Evolutionary conservation across 257 asterid genomes (phyloP), one percentile per base, ranked within the genome.

Genomic region (Asclepias syriaca): DNA sequence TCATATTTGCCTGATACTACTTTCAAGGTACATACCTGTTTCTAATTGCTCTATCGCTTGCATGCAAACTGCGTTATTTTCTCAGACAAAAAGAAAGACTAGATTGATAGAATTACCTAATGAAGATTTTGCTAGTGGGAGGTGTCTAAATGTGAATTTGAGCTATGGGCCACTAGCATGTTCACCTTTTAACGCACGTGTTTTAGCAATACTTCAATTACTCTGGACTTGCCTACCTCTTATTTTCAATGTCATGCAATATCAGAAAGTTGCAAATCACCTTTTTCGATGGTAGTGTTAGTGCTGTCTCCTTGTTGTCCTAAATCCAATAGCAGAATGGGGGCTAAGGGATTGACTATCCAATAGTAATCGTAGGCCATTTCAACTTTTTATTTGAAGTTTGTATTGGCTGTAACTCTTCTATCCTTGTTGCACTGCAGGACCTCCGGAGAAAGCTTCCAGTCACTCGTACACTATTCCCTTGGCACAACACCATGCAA

Each of bases 371-470:
- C 45, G 32, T 46, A 58, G 32, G 14, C 18, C 56, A 48, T 39
- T 34, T 14, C 10, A 66, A 54, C 12, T 29, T 27, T 43, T 22
- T 22, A 39, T 27, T 21, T 37, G 7, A 32, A 29, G 34, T 10
- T 59, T 59, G 45, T 15, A 22, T 34, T 5, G 12, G 45, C 18
- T 66, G 24, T 34, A 9, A 45, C 40, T 73, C 4, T 45, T 54
- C 22, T 2, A 29, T 69, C 27, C 74, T 12, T 37, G 21, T 21
- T 78, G 51, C 16, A 68, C 10, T 11, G 34, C 89, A 93, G 99
- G 99, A 94, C 78, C 92, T 94, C 65, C 90, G 97, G 75, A 86
- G 99, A 80, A 94, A 94, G 90, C 97, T 94, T 77, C 99, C 99
- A 0, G 97, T 94, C 74, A 94, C 96, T 8, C 96, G 97, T 32